phyloP scores from a whole-genome alignment of 2,329 filamentous ascomycete genomes.

The Hypoxylon sp. region DNA sequence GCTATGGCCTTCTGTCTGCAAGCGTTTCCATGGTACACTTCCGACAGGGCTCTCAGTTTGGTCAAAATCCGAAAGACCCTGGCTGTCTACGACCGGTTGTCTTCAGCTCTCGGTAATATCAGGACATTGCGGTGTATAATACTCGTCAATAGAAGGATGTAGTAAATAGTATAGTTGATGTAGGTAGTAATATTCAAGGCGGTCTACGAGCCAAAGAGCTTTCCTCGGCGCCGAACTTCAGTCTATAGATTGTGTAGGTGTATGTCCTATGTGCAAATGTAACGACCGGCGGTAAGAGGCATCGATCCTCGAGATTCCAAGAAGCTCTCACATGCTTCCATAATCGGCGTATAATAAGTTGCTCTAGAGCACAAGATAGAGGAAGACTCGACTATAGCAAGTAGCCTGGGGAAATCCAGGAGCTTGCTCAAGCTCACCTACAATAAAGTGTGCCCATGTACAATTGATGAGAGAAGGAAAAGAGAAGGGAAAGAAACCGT shows the following conservation, averaged over 20 bases:
- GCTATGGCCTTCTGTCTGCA: slow-evolving; percentile 13
- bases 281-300: slow-evolving; percentile 81
- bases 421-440: slow-evolving; percentile 72
- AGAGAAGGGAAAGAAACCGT: slow-evolving; percentile 51
- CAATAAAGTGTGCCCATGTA: slow-evolving; percentile 79
- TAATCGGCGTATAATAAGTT: slow-evolving; percentile 70
- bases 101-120: background rate
- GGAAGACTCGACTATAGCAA: slow-evolving; percentile 72
- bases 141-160: background rate
- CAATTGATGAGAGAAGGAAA: slow-evolving; percentile 66
- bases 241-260: slow-evolving; percentile 1
- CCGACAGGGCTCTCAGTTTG: slow-evolving; percentile 9
- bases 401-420: slow-evolving; percentile 54
- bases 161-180: background rate
- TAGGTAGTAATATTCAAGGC: background rate
- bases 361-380: slow-evolving; percentile 80
- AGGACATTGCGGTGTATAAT: background rate
- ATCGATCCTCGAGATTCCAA: slow-evolving; percentile 68
- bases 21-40: background rate
- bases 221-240: slow-evolving; percentile 2
- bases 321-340: slow-evolving; percentile 76
- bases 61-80: background rate
- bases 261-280: slow-evolving; percentile 59
- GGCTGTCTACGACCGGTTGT: background rate
- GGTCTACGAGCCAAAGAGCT: background rate